A percentile compares a stretch with the other conserved stretches of the same genome.
These are phyloP conservation scores for Tulasnella sp. DNA, from an alignment of 768 basidiomycete genomes.

Conservation along the genomic window DNA sequence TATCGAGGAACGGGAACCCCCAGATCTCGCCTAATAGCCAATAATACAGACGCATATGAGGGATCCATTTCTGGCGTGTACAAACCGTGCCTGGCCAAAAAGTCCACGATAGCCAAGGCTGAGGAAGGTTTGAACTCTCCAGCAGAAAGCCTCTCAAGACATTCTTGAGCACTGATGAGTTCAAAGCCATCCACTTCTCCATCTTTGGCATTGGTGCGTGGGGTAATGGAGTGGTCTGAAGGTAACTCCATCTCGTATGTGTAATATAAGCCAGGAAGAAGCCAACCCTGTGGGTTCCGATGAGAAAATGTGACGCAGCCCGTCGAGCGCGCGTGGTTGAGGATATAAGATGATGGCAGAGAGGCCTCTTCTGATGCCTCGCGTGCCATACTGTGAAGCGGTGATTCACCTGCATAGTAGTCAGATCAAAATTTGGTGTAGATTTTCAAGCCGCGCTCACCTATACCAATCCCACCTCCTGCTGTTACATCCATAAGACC, in stretches of 20 bases:
- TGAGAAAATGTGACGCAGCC: neutral
- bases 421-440: neutral
- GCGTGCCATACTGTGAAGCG: neutral
- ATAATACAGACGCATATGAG: neutral
- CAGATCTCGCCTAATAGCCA: too few species aligned
- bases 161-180: neutral
- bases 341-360: neutral
- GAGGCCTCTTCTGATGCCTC: slow-evolving; percentile 4
- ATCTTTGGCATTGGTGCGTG: neutral
- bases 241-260: neutral
- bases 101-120: neutral
- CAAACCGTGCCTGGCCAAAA: neutral
- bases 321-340: neutral
- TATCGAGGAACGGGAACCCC: too few species aligned
- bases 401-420: neutral
- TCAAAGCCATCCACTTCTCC: neutral
- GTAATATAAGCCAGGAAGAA: neutral
- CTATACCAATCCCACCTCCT: neutral
- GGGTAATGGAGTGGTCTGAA: neutral
- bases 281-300: neutral
- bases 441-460: too few species aligned
- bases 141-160: neutral
- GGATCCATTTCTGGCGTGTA: neutral
- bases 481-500: neutral
- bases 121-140: neutral